phyloP scores from a whole-genome alignment of 108 stramenopile genomes.

The Halocafeteria seosinensis region DNA sequence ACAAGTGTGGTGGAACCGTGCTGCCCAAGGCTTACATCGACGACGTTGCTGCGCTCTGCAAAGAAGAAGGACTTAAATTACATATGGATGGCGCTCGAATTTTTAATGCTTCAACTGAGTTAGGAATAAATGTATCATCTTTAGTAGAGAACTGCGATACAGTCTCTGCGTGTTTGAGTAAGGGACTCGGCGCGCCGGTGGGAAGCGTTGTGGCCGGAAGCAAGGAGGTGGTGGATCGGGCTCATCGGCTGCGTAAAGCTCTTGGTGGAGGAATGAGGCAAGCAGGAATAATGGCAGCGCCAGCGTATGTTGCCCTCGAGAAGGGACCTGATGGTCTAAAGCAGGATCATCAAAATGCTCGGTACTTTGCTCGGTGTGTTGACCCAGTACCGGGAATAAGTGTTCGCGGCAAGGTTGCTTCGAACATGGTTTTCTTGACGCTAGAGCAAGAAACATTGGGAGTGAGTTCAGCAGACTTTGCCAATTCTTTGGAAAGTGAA shows the following conservation, averaged over 20 bases:
- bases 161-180: slow-evolving; percentile 77
- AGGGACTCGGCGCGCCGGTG: slow-evolving; percentile 82
- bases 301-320: slow-evolving; percentile 64
- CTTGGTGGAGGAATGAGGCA: slow-evolving; percentile 93
- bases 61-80: slow-evolving; percentile 37
- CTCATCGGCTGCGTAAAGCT: slow-evolving; percentile 68
- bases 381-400: too few relatives aligned
- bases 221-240: slow-evolving; percentile 40
- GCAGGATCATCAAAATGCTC: slow-evolving; percentile 45
- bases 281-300: slow-evolving; percentile 66
- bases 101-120: slow-evolving; percentile 66
- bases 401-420: too few relatives aligned
- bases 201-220: slow-evolving; percentile 73
- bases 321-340: slow-evolving; percentile 57
- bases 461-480: too few relatives aligned
- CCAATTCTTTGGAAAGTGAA: too few relatives aligned
- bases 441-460: too few relatives aligned
- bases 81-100: slow-evolving; percentile 82
- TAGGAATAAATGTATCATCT: slow-evolving; percentile 25
- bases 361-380: too few relatives aligned
- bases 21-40: slow-evolving; percentile 55
- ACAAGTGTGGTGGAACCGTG: slow-evolving; percentile 76
- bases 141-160: slow-evolving; percentile 55
- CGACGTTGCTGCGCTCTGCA: slow-evolving; percentile 40
- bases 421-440: too few relatives aligned